Base-by-base conservation (phyloP, 768 basidiomycete species). In the Tricholoma flavovirens region DNA sequence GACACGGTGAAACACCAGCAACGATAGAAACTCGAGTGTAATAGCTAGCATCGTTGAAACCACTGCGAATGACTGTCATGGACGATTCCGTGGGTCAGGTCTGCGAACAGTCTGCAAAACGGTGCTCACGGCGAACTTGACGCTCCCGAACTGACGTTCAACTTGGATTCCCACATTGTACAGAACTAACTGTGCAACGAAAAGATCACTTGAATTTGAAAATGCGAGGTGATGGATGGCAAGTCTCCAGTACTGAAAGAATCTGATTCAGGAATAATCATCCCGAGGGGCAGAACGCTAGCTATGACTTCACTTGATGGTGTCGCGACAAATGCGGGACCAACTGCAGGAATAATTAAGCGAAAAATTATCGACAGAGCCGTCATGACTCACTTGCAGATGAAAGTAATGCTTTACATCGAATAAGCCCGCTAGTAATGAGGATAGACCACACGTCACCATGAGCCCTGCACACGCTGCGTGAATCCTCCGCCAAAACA, bases 401-500 rank as follows among this genome's bases (percentile, higher is more conserved):
- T 94, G 90, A 57, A 93, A 79, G 68, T 93, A 90, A 64, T 93
- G 87, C 68, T 95, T 96, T 61, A 91, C 73, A 63, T 94, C 93
- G 65, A 94, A 88, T 30, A 96, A 67, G 1, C 90, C 87, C 45
- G 79, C 84, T 5, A 83, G 66, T 54, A 94, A 75, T n/a, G 94
- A 90, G 2, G 83, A 79, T 45, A 90, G 56, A 29, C 83, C 92
- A 45, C 82, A 74, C 50, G 77, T 74, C 55, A 92, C 72, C 84
- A 96, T 93, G 56, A 93, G 73, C 29, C 87, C 93, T 95, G 60
- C 29, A 58, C 15, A 57, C 33, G 32, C 53, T 35, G 43, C 19
- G 56, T 40, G 57, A 51, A 43, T 53, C 45, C 19, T 7, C 43
- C 24, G n/a, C 5, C 3, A 33, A 3, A n/a, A 1, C 14, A 5